These are phyloP conservation scores for Dendrothele bispora DNA, from an alignment of 768 basidiomycete genomes.

Conservation along the genomic window DNA sequence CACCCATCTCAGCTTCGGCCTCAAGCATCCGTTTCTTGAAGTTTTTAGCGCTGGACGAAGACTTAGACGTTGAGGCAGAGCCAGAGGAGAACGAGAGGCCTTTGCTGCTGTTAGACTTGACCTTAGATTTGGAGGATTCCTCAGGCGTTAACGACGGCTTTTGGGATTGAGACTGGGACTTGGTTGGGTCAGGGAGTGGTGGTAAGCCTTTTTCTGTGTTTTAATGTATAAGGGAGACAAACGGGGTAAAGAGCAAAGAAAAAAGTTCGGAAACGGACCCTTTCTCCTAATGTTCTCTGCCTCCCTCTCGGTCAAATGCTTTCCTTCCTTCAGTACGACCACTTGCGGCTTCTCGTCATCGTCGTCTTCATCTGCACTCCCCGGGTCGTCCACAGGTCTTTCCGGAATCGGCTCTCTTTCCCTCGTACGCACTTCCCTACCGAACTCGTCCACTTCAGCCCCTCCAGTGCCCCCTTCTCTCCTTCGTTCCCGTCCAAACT, in stretches of 20 bases:
- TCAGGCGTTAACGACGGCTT: no score
- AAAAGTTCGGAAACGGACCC: constrained; percentile 31
- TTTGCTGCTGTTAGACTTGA: neutral
- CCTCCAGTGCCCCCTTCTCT: neutral
- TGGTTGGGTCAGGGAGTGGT: constrained; percentile 26
- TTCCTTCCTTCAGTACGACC: constrained; percentile 47
- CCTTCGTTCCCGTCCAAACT: neutral
- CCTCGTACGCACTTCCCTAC: constrained; percentile 30
- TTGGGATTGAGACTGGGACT: neutral
- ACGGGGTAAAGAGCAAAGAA: constrained; percentile 2
- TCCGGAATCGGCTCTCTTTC: constrained; percentile 42
- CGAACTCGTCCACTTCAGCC: constrained; percentile 1
- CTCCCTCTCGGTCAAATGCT: constrained; percentile 58
- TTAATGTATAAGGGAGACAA: constrained; percentile 11
- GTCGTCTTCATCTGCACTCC: constrained; percentile 51
- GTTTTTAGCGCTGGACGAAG: neutral
- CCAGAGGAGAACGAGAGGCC: constrained; percentile 6
- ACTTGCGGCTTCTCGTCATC: constrained; percentile 52
- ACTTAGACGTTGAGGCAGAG: neutral
- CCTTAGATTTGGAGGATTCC: neutral
- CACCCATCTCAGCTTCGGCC: neutral
- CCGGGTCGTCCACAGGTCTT: constrained; percentile 44
- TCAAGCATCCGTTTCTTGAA: constrained; percentile 4
- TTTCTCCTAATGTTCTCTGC: constrained; percentile 55
- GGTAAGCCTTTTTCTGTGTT: constrained; percentile 45